Evolutionary conservation across 2,329 filamentous ascomycete genomes (phyloP).

Genomic region (Huntiella moniliformis): DNA sequence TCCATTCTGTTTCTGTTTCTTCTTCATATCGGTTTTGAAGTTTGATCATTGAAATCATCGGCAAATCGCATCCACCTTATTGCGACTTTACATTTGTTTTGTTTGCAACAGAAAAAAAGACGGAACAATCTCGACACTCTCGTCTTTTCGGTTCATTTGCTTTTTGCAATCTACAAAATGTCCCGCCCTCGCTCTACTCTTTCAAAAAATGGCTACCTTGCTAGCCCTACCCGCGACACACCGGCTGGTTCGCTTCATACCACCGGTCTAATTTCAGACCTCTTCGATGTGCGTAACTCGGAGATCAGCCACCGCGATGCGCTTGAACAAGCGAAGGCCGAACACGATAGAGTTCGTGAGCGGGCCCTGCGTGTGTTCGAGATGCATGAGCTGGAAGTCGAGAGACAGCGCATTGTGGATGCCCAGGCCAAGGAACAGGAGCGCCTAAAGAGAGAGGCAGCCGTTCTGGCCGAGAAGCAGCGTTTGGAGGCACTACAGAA

Average conservation of each 20-base stretch:
- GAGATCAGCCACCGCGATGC: slow-evolving; percentile 46
- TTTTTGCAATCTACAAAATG: background rate
- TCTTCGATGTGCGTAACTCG: slow-evolving; percentile 45
- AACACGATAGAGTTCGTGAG: slow-evolving; percentile 46
- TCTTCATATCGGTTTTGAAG: too few relatives aligned
- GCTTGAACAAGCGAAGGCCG: slow-evolving; percentile 42
- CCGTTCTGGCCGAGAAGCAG: slow-evolving; percentile 27
- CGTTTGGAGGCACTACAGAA: slow-evolving; percentile 28
- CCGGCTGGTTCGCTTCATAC: slow-evolving; percentile 21
- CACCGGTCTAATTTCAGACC: slow-evolving; percentile 32
- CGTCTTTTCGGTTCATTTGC: too few relatives aligned
- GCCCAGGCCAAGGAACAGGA: slow-evolving; percentile 28
- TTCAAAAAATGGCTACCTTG: slow-evolving; percentile 10
- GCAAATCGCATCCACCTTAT: too few relatives aligned
- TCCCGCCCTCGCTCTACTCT: slow-evolving; percentile 6
- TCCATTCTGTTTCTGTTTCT: too few relatives aligned
- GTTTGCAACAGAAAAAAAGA: too few relatives aligned
- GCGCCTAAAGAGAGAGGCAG: slow-evolving; percentile 26
- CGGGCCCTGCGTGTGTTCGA: slow-evolving; percentile 29
- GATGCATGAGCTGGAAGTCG: slow-evolving; percentile 27
- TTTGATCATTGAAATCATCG: too few relatives aligned
- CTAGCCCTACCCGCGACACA: slow-evolving; percentile 21
- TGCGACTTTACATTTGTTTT: too few relatives aligned
- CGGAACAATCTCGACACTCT: too few relatives aligned
- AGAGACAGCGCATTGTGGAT: slow-evolving; percentile 24